Conservation (phyloP, 768 basidiomycete species). For the Leccinum pellstonianum region DNA sequence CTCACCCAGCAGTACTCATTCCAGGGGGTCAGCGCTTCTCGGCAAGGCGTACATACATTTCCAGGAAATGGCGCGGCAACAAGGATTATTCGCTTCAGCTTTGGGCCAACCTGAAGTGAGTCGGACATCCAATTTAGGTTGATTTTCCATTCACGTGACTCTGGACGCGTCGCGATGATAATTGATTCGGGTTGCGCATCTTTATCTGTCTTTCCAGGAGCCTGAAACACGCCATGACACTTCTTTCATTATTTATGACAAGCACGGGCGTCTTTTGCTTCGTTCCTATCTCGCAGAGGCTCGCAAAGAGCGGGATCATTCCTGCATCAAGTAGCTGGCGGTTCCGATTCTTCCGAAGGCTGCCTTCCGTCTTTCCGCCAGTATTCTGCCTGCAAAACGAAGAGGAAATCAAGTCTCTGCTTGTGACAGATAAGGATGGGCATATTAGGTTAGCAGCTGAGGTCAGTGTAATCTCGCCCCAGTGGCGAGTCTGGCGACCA, state of each 20-base stretch:
- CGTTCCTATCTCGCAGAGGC: slow-evolving; percentile 26
- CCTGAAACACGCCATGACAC: slow-evolving; percentile 14
- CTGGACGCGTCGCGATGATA: slow-evolving; percentile 5
- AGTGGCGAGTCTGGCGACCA: neutral
- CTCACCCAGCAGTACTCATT: no score
- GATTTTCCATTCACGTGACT: slow-evolving; percentile 26
- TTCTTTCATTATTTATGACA: slow-evolving; percentile 25
- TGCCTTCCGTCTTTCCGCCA: neutral
- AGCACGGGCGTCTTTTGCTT: slow-evolving; percentile 28
- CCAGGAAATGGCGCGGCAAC: no score
- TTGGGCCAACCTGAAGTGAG: no score
- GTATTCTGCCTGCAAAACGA: neutral
- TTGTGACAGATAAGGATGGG: neutral
- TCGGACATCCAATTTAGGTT: slow-evolving; percentile 50
- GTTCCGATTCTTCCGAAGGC: neutral
- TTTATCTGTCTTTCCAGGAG: neutral
- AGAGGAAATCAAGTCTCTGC: neutral
- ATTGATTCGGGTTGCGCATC: neutral
- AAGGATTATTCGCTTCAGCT: no score
- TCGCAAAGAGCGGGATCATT: slow-evolving; percentile 23
- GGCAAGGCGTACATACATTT: no score
- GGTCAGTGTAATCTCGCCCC: slow-evolving; percentile 6
- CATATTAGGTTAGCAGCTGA: neutral
- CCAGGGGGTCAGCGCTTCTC: no score
- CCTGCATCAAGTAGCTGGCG: slow-evolving; percentile 9